Percentiles rank a stretch among this genome's conserved stretches.
These are phyloP conservation scores for Tolypocladium nubicola DNA, from an alignment of 2,329 filamentous ascomycete genomes.

Conservation along the genomic window DNA sequence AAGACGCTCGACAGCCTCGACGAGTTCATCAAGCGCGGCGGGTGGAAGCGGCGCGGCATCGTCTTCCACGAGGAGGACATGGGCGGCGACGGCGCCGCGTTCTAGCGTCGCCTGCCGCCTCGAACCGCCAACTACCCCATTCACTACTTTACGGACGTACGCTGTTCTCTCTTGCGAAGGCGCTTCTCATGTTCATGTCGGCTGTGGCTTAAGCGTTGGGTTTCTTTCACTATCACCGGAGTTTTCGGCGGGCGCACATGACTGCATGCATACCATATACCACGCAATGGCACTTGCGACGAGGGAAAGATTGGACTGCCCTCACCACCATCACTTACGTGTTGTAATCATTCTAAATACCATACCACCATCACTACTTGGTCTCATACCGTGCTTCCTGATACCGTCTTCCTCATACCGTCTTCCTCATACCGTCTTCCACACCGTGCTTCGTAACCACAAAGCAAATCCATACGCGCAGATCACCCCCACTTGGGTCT, in stretches of 20 bases:
- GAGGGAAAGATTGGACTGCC: not conserved
- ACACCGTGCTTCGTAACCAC: not conserved
- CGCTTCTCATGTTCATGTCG: not conserved
- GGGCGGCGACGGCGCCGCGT: not conserved
- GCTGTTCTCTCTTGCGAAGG: not conserved
- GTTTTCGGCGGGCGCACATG: not conserved
- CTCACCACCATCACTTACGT: not conserved
- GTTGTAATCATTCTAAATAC: not conserved
- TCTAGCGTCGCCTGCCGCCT: not conserved
- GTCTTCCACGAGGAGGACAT: constrained; percentile 20
- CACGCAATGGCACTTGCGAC: not conserved
- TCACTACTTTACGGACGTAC: too few relatives aligned
- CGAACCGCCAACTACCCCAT: too few relatives aligned
- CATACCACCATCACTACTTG: not conserved
- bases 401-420: too few relatives aligned
- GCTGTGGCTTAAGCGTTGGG: not conserved
- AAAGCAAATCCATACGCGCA: not conserved
- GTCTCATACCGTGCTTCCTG: not conserved
- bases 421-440: too few relatives aligned
- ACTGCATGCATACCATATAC: not conserved
- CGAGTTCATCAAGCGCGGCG: constrained; percentile 29
- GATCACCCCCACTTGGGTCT: not conserved
- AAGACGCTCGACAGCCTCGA: constrained; percentile 27
- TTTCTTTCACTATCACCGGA: not conserved
- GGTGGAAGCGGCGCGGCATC: constrained; percentile 32